Evolutionary conservation across 768 basidiomycete species (phyloP).

Genomic region (Boletus reticulatus): DNA sequence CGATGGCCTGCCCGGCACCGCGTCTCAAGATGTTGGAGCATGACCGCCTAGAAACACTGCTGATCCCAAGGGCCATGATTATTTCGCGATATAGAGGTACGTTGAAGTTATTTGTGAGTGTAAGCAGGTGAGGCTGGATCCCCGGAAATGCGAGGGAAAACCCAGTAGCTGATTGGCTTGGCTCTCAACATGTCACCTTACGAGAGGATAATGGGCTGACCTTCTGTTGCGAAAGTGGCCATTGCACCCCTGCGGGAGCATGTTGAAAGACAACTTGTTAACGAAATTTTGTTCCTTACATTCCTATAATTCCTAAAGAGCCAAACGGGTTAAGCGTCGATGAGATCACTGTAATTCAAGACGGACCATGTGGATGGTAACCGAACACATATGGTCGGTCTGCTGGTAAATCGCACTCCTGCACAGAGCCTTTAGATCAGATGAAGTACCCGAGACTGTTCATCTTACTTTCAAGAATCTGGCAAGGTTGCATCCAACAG

Average conservation of each 20-base stretch:
- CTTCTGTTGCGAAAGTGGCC: conserved; percentile 95
- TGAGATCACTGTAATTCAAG: not conserved
- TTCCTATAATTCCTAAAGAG: conserved; percentile 87
- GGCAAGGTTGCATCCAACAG: not conserved
- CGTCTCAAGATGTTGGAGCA: conserved; percentile 81
- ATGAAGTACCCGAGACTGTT: not conserved
- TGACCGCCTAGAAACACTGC: conserved; percentile 86
- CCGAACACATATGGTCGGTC: conserved; percentile 96
- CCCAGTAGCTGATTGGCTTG: conserved; percentile 63
- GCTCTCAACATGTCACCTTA: not conserved
- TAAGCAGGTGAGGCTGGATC: conserved; percentile 90
- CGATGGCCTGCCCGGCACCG: conserved; percentile 71
- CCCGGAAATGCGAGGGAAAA: conserved; percentile 91
- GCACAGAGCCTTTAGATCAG: not conserved
- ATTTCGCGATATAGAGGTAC: conserved; percentile 94
- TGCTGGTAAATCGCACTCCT: conserved; percentile 87
- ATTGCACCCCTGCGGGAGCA: conserved; percentile 71
- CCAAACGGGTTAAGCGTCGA: conserved; percentile 1
- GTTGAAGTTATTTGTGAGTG: conserved; percentile 84
- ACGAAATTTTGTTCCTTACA: conserved; percentile 52
- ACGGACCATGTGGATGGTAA: conserved; percentile 93
- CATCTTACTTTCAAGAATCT: conserved; percentile 36
- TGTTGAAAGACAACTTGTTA: not conserved
- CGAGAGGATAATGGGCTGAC: conserved; percentile 35
- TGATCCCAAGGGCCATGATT: conserved; percentile 81